A percentile compares a stretch with the other conserved stretches of the same genome.
These are phyloP conservation scores for Fomitopsis pinicola DNA, from an alignment of 1,284 basidiomycete species.

Conservation along the genomic window DNA sequence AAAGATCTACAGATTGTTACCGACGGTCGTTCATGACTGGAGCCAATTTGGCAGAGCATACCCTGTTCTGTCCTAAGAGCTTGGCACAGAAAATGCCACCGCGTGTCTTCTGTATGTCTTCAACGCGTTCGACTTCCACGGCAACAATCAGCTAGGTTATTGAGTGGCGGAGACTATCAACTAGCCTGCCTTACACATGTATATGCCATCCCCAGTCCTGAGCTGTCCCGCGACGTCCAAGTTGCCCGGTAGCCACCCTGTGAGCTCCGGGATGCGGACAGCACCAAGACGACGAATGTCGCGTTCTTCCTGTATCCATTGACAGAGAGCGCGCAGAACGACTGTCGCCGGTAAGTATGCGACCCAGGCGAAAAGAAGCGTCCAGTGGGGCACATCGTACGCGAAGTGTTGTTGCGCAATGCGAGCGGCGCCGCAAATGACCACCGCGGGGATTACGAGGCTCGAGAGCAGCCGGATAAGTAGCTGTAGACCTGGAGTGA, in stretches of 20 bases:
- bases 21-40: no score
- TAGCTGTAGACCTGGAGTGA: background rate
- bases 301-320: background rate
- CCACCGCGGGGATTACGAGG: background rate
- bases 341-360: background rate
- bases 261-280: background rate
- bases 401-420: background rate
- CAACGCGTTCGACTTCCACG: background rate
- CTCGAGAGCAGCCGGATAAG: background rate
- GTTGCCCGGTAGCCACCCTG: background rate
- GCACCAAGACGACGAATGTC: background rate
- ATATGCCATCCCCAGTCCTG: background rate
- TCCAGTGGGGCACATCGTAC: background rate
- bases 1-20: constrained; percentile 16
- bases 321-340: background rate
- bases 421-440: background rate
- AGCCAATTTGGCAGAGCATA: background rate
- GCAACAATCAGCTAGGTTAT: background rate
- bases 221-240: background rate
- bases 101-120: background rate
- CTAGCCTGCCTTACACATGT: background rate
- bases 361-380: background rate
- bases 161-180: no score
- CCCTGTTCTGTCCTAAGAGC: background rate
- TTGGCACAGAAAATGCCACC: background rate